Percentiles rank a stretch among this genome's conserved stretches.
phyloP scores from a whole-genome alignment of 805 yeast species.

The Millerozyma acaciae region DNA sequence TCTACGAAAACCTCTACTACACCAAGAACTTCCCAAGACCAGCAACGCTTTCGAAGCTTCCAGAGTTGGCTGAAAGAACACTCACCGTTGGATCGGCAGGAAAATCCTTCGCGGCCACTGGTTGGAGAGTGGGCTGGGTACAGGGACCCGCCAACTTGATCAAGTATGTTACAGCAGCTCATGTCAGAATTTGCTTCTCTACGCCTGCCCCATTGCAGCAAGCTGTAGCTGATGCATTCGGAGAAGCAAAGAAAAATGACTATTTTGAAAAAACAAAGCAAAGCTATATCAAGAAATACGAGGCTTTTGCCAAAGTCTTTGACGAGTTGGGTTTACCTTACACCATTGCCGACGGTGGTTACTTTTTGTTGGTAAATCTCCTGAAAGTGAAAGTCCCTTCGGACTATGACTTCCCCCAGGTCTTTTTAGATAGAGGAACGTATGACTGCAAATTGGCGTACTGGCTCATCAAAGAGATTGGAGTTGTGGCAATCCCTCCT shows the following conservation, averaged over 20 bases:
- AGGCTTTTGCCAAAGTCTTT: conserved; percentile 69
- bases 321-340: conserved; percentile 88
- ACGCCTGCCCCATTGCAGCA: conserved; percentile 91
- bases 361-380: conserved; percentile 85
- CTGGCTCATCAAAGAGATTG: conserved; percentile 89
- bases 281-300: conserved; percentile 67
- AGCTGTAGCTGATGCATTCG: conserved; percentile 79
- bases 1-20: conserved; percentile 86
- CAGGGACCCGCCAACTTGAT: conserved; percentile 82
- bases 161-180: conserved; percentile 81
- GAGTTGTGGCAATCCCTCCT: conserved; percentile 96
- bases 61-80: conserved; percentile 75
- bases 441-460: conserved; percentile 85
- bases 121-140: conserved; percentile 98
- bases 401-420: conserved; percentile 68
- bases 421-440: conserved; percentile 58
- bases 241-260: conserved; percentile 52
- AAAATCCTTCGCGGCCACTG: conserved; percentile 97
- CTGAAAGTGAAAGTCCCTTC: conserved; percentile 75
- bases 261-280: conserved; percentile 71
- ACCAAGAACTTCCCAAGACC: conserved; percentile 69
- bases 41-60: conserved; percentile 61
- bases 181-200: conserved; percentile 89
- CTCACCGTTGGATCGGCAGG: conserved; percentile 96
- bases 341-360: conserved; percentile 90